Percentiles rank a stretch among this genome's conserved stretches.
Conservation (phyloP, 129 eudicot genomes). For the Helianthus annuus region DNA sequence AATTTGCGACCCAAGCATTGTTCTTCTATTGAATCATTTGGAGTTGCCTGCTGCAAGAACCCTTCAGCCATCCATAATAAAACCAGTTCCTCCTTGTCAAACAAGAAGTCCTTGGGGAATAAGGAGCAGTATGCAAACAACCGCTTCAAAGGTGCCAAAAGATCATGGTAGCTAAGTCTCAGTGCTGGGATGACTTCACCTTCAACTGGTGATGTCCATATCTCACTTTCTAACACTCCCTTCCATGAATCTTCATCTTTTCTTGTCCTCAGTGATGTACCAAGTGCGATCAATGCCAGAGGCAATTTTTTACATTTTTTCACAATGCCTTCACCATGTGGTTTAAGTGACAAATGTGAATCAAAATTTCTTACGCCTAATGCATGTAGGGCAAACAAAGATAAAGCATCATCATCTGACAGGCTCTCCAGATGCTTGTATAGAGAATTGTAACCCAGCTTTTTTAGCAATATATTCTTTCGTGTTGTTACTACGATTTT, state of each 20-base stretch:
- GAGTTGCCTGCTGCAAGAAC: neutral
- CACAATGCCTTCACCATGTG: neutral
- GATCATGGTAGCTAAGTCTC: neutral
- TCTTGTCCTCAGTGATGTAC: neutral
- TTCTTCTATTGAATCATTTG: neutral
- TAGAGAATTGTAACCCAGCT: neutral
- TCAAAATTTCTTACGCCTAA: constrained; percentile 2
- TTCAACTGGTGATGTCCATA: neutral
- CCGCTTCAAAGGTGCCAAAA: neutral
- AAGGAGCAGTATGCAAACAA: constrained; percentile 9
- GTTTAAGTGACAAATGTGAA: neutral
- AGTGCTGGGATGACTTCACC: neutral
- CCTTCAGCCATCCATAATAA: constrained; percentile 13
- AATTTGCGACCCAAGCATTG: neutral
- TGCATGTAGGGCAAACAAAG: neutral
- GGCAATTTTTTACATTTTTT: neutral
- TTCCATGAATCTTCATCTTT: neutral
- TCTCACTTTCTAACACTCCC: neutral
- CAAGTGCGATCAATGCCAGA: neutral
- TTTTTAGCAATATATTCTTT: neutral
- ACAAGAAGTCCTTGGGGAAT: neutral
- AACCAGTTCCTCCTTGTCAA: neutral
- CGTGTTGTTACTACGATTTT: neutral
- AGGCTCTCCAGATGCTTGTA: neutral
- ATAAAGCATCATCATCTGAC: neutral